phyloP scores from a whole-genome alignment of 208 protist species.

The Leishmania major region DNA sequence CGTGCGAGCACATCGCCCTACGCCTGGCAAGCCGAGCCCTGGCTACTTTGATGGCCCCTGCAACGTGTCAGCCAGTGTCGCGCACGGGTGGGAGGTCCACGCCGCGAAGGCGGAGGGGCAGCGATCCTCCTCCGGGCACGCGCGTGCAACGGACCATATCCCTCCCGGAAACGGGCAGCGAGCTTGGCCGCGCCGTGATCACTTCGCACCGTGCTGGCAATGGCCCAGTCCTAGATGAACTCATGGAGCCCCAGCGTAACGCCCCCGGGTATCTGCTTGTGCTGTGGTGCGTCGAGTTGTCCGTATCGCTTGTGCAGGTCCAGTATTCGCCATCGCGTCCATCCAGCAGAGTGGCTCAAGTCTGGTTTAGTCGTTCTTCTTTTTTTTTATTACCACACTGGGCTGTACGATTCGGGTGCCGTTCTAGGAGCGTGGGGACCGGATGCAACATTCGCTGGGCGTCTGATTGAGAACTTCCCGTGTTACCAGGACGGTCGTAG shows the following conservation, averaged over 20 bases:
- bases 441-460: neutral
- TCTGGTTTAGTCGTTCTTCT: neutral
- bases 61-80: neutral
- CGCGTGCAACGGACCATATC: neutral
- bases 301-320: neutral
- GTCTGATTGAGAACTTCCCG: neutral
- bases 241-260: neutral
- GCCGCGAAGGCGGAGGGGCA: neutral
- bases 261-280: no score
- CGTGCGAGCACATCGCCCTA: neutral
- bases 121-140: neutral
- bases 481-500: neutral
- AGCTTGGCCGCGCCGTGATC: neutral
- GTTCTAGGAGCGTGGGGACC: neutral
- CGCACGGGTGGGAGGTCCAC: neutral
- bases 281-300: neutral
- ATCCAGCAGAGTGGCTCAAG: neutral
- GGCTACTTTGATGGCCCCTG: neutral
- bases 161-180: neutral
- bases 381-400: no score
- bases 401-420: neutral
- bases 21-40: neutral
- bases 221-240: neutral
- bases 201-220: neutral
- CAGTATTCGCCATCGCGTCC: neutral